Conservation (phyloP, 345 rosid genomes). For the Raphanus raphanistrum region DNA sequence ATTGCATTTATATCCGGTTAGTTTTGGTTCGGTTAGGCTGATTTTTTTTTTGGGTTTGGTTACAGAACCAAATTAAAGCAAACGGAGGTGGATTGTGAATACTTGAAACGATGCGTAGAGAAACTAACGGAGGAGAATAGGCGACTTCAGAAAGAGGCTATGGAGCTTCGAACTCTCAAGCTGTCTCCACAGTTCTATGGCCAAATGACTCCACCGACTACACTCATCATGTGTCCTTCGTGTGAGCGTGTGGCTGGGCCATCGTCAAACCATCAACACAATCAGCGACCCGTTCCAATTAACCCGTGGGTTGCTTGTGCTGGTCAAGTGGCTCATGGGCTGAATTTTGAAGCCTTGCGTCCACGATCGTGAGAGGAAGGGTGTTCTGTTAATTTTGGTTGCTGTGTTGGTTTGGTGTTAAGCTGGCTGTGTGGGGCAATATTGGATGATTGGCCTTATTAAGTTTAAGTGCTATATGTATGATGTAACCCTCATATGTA, state of each 20-base stretch:
- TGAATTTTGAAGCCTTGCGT: conserved; percentile 39
- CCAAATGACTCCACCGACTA: conserved; percentile 98
- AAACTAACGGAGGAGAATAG: conserved; percentile 93
- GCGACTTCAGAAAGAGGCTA: conserved; percentile 89
- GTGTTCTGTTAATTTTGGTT: background rate
- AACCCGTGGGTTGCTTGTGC: conserved; percentile 57
- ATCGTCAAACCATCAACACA: conserved; percentile 31
- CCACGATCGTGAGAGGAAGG: conserved; percentile 26
- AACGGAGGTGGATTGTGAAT: conserved; percentile 98
- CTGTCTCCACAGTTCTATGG: conserved; percentile 97
- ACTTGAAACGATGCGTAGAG: conserved; percentile 86
- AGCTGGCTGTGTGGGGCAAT: conserved; percentile 15
- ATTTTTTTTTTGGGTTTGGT: background rate
- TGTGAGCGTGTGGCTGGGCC: conserved; percentile 75
- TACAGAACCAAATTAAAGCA: conserved; percentile 96
- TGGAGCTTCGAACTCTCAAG: conserved; percentile 91
- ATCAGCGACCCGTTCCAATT: conserved; percentile 44
- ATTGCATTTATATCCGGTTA: conserved; percentile 10
- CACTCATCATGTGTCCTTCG: conserved; percentile 96
- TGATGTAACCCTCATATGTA: conserved; percentile 1
- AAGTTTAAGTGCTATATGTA: conserved; percentile 2
- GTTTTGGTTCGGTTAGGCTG: background rate
- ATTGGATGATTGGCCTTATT: conserved; percentile 28
- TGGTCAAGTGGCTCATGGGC: conserved; percentile 35
- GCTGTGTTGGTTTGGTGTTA: background rate